Evolutionary conservation across 805 yeast species (phyloP), one percentile per base, ranked within the genome.

Genomic region (Ogataea kodamae): DNA sequence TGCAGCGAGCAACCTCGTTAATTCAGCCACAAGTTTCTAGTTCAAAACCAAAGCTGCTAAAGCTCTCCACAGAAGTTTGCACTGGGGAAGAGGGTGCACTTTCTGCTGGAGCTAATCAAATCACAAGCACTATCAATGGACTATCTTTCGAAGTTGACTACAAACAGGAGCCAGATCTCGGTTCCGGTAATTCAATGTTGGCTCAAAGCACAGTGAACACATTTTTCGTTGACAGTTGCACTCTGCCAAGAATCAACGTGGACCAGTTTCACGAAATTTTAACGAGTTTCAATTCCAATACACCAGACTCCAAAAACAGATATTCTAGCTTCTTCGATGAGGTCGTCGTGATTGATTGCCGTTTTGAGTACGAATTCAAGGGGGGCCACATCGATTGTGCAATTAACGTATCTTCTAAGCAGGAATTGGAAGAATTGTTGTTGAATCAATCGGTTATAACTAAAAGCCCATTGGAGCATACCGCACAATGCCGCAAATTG

Each of bases 301-400:
- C 48, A 67, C 8, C 50, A 51, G 17, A 65, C 64, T 26, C 37
- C 9, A n/a, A 19, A 2, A 42, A 34, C 14, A 50, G 59, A 10
- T 64, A 65, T 46, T 44, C 58, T 10, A 57, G 68, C 14, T 62
- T 62, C 31, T 87, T 78, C 50, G 76, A 76, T 40, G 73, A 74
- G 20, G 61, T 72, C 24, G 48, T 73, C 6, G 64, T 92, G 11
- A 66, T 92, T 7, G 98, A 92, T 61, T 88, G 97, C 55, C 74
- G 98, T 34, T 92, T 92, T 54, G 86, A 80, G 49, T 90, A 90
- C 63, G 98, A 92, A 60, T 92, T 67, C 57, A 68, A 74, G 24
- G 97, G 97, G 19, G 98, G 98, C 18, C 98, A 92, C 59, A 86
- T 92, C 28, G 74, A 70, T 28, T 80, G 82, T 28, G 95, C 97